These are phyloP conservation scores for Tritrichomonas musculus DNA, from an alignment of 208 protist species.

Conservation along the genomic window DNA sequence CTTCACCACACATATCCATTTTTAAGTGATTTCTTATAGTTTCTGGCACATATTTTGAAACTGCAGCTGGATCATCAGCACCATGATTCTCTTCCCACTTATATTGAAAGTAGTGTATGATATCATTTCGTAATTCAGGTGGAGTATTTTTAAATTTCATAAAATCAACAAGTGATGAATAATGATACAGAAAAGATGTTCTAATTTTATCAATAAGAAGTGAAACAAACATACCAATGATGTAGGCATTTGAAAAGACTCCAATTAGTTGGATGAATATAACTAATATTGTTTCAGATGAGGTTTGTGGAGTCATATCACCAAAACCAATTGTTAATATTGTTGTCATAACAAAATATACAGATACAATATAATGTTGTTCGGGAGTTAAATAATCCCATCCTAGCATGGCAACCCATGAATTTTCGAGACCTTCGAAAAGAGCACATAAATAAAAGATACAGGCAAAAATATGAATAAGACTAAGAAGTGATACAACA, in stretches of 20 bases:
- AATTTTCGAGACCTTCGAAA: too few relatives aligned
- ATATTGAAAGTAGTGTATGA: neutral
- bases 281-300: neutral
- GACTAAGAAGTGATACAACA: neutral
- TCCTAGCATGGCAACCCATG: neutral
- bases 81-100: neutral
- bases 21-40: neutral
- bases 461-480: constrained; percentile 3
- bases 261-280: neutral
- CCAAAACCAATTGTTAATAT: neutral
- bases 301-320: neutral
- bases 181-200: neutral
- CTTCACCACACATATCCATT: neutral
- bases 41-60: neutral
- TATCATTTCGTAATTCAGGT: neutral
- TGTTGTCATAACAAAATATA: neutral
- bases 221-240: neutral
- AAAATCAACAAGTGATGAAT: neutral
- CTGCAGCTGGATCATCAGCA: neutral
- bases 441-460: neutral
- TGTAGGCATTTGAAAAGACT: neutral
- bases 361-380: neutral
- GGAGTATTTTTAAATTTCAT: neutral
- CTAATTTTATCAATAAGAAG: neutral
- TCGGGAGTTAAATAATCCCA: neutral